Evolutionary conservation across 2,329 filamentous ascomycete genomes (phyloP), one percentile per base, ranked within the genome.

Genomic region (Clarireedia monteithiana): DNA sequence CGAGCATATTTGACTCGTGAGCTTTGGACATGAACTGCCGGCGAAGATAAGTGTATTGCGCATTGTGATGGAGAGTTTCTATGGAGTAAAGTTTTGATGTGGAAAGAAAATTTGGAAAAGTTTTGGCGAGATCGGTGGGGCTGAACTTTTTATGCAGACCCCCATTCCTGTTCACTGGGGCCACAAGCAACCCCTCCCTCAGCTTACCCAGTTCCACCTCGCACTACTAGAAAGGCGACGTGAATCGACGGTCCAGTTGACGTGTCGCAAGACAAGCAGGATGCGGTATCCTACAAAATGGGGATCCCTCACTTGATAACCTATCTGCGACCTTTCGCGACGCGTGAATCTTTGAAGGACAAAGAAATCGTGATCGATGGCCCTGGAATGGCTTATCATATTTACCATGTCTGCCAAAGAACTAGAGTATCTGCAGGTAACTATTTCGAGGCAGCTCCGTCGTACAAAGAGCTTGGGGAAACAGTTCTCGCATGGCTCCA

Each of bases 381-480:
- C 0, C 90, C 91, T 4, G 85, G 83, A 2, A 73, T 95, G 26
- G 88, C 89, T 1, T 87, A 92, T 68, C 80, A 89, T 68, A 74
- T 91, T 42, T 83, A 87, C 58, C 74, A 82, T 50, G 71, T 82
- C 17, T 78, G 83, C 55, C 72, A 81, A 45, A 68, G 65, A 3
- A 68, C 70, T 55, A 70, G 68, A 57, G 63, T 69, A 27, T 57
- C 58, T 17, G 65, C 69, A 20, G 70, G 70, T 40, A 77, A 77
- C 64, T 74, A 76, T 49, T 72, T 81, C 40, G 75, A 80, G 48
- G 68, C 72, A 12, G 74, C 80, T 30, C 82, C 85, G 5, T 78
- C 81, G 0, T 90, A 91, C 69, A 64, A 73, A 10, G 75, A 85
- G 44, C 75, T 94, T 45, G 84, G 81, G 14, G 68, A 74, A 6